Percentiles rank a stretch among this genome's conserved stretches.
Evolutionary conservation across 2,329 filamentous ascomycete species (phyloP).

Genomic region (Aureobasidium sp.): DNA sequence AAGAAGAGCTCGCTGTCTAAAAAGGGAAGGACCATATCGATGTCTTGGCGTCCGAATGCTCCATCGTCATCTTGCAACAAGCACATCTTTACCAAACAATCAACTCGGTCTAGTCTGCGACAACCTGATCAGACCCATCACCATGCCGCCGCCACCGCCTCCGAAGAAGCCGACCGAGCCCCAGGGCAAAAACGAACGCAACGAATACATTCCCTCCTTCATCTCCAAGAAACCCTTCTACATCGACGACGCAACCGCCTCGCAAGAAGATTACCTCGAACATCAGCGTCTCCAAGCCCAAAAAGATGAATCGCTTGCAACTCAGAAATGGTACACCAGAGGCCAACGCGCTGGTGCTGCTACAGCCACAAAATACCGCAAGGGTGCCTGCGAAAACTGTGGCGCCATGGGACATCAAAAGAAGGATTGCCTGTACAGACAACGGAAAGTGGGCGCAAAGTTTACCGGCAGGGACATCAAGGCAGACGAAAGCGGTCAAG

Average conservation of each 20-base stretch:
- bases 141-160: conserved; percentile 28
- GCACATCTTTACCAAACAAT: background rate
- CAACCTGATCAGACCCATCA: background rate
- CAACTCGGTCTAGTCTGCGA: background rate
- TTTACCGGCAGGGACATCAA: conserved; percentile 92
- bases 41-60: background rate
- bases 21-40: background rate
- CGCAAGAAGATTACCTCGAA: conserved; percentile 81
- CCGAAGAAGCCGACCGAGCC: conserved; percentile 75
- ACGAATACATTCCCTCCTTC: conserved; percentile 96
- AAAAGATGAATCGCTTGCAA: conserved; percentile 50
- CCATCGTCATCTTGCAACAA: background rate
- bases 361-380: conserved; percentile 84
- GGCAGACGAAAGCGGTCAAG: conserved; percentile 79
- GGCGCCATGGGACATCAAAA: conserved; percentile 94
- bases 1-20: background rate
- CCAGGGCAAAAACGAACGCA: conserved; percentile 68
- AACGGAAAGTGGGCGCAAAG: conserved; percentile 80
- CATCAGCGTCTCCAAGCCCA: conserved; percentile 81
- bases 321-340: conserved; percentile 87
- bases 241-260: conserved; percentile 65
- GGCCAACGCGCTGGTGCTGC: conserved; percentile 77
- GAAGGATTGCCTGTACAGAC: conserved; percentile 86
- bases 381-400: conserved; percentile 97
- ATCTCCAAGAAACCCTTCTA: conserved; percentile 99